Evolutionary conservation across 495 filamentous ascomycete genomes (phyloP).

Genomic region (Tuber indicum): DNA sequence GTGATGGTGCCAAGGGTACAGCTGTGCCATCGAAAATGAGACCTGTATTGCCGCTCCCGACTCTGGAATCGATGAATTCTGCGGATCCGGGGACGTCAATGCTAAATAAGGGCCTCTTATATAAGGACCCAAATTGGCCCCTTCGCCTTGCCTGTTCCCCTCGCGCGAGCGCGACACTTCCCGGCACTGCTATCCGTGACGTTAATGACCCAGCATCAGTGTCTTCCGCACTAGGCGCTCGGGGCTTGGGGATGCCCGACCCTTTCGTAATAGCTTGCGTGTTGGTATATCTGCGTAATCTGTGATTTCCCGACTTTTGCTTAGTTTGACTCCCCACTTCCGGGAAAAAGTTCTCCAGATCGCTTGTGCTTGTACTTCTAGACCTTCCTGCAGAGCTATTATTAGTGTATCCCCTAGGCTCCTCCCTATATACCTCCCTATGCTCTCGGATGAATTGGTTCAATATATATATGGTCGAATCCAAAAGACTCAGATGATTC

Average conservation of each 20-base stretch:
- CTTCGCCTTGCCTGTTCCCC: background rate
- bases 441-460: background rate
- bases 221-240: background rate
- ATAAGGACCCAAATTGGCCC: background rate
- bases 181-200: background rate
- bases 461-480: background rate
- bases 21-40: background rate
- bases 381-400: background rate
- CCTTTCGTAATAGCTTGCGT: background rate
- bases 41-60: background rate
- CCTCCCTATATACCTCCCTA: background rate
- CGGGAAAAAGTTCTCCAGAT: background rate
- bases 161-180: background rate
- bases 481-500: background rate
- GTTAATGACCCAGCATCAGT: background rate
- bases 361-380: background rate
- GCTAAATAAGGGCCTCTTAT: background rate
- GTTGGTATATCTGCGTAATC: background rate
- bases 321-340: background rate
- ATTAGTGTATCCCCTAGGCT: background rate
- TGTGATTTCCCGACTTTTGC: background rate
- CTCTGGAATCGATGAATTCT: background rate
- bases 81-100: background rate
- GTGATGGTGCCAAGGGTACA: background rate
- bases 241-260: background rate